Conservation (phyloP, 2,329 filamentous ascomycete species). For the Lojkania enalia region DNA sequence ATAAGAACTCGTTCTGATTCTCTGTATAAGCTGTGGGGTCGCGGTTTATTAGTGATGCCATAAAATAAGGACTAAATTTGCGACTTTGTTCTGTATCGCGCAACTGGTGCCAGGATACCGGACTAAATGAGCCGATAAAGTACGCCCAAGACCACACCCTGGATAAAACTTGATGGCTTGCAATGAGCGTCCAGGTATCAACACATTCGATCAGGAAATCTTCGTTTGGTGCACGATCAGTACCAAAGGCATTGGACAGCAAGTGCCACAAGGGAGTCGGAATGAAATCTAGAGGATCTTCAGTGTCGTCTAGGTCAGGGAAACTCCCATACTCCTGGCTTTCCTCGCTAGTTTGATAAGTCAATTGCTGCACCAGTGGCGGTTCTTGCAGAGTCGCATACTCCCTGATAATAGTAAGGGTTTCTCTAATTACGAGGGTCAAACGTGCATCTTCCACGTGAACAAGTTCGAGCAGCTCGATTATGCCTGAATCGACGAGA, state of each 20-base stretch:
- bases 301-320: conserved; percentile 55
- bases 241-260: conserved; percentile 64
- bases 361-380: conserved; percentile 19
- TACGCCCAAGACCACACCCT: conserved; percentile 56
- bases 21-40: conserved; percentile 48
- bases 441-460: conserved; percentile 52
- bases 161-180: conserved; percentile 51
- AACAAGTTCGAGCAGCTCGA: conserved; percentile 56
- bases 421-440: conserved; percentile 53
- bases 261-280: conserved; percentile 57
- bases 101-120: conserved; percentile 54
- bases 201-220: conserved; percentile 55
- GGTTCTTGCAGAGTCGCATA: conserved; percentile 36
- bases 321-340: conserved; percentile 68
- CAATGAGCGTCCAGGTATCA: conserved; percentile 59
- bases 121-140: conserved; percentile 59
- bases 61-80: conserved; percentile 51
- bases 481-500: conserved; percentile 49
- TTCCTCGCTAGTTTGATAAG: conserved; percentile 54
- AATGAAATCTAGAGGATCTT: conserved; percentile 44
- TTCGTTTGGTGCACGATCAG: conserved; percentile 59
- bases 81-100: conserved; percentile 51
- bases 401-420: conserved; percentile 52
- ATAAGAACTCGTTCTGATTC: conserved; percentile 54
- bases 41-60: conserved; percentile 46